A percentile compares a stretch with the other conserved stretches of the same genome.
Conservation (phyloP, 495 filamentous ascomycete species). For the Daldinia decipiens region DNA sequence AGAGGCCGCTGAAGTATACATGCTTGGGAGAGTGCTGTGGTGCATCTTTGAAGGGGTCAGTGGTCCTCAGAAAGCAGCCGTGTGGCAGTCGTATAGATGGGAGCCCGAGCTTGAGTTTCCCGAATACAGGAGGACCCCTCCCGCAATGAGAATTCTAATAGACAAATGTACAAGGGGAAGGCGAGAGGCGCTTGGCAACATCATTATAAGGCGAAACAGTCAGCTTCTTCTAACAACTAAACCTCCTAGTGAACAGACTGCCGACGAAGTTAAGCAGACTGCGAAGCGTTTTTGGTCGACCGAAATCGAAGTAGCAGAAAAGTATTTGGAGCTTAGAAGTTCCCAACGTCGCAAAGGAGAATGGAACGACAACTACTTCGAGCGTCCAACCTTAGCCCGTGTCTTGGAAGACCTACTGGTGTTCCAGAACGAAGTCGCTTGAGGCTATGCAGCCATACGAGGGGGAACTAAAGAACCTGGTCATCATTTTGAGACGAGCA, state of each 20-base stretch:
- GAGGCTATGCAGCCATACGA: neutral
- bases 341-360: slow-evolving; percentile 45
- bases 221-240: slow-evolving; percentile 49
- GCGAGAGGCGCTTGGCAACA: slow-evolving; percentile 47
- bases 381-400: slow-evolving; percentile 52
- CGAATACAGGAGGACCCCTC: slow-evolving; percentile 52
- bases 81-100: slow-evolving; percentile 60
- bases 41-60: slow-evolving; percentile 64
- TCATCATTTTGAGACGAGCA: neutral
- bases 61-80: slow-evolving; percentile 56
- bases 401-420: slow-evolving; percentile 44
- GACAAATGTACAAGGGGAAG: slow-evolving; percentile 58
- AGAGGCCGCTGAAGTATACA: slow-evolving; percentile 62
- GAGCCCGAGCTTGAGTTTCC: slow-evolving; percentile 62
- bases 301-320: slow-evolving; percentile 55
- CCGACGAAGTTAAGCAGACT: slow-evolving; percentile 45
- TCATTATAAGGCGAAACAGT: slow-evolving; percentile 52
- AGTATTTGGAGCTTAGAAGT: slow-evolving; percentile 49
- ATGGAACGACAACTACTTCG: slow-evolving; percentile 58
- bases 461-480: neutral
- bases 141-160: slow-evolving; percentile 51
- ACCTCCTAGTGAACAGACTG: slow-evolving; percentile 33
- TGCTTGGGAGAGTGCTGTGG: slow-evolving; percentile 63
- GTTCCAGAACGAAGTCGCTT: slow-evolving; percentile 32
- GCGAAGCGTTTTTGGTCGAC: slow-evolving; percentile 54